phyloP scores from a whole-genome alignment of 371 early-diverging fungal species.

The Dichotomocladium elegans region DNA sequence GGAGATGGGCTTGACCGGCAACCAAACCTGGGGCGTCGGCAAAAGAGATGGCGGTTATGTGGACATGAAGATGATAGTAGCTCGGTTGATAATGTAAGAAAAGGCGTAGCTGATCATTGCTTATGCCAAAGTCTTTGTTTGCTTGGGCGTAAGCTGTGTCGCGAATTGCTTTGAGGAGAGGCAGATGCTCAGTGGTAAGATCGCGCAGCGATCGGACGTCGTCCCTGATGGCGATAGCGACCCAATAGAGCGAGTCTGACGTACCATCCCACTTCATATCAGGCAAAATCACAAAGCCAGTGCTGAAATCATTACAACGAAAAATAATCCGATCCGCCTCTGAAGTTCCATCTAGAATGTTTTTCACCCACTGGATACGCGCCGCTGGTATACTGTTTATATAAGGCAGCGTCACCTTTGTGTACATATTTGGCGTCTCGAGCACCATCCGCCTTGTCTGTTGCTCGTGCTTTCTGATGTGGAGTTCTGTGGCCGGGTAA shows the following conservation, averaged over 20 bases:
- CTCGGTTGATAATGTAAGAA: conserved; percentile 87
- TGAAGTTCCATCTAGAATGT: conserved; percentile 64
- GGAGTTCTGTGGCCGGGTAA: conserved; percentile 65
- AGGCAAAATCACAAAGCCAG: conserved; percentile 75
- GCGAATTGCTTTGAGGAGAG: conserved; percentile 60
- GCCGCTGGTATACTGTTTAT: conserved; percentile 59
- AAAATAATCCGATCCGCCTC: conserved; percentile 66
- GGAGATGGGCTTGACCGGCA: conserved; percentile 71
- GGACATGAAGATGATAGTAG: conserved; percentile 84
- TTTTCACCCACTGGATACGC: conserved; percentile 76
- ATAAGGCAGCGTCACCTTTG: conserved; percentile 49
- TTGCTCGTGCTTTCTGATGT: conserved; percentile 70
- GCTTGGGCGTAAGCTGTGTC: conserved; percentile 43
- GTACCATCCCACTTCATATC: conserved; percentile 84
- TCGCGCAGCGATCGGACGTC: conserved; percentile 66
- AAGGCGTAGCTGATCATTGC: conserved; percentile 56
- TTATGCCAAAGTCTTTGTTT: conserved; percentile 37
- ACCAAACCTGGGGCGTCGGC: conserved; percentile 56
- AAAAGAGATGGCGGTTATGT: conserved; percentile 67
- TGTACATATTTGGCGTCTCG: conserved; percentile 57
- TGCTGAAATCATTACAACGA: conserved; percentile 44
- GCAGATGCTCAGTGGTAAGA: conserved; percentile 54
- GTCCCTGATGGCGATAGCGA: conserved; percentile 54
- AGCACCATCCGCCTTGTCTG: conserved; percentile 54
- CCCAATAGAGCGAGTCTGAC: conserved; percentile 61